Percentiles rank a stretch among this genome's conserved stretches.
Conservation (phyloP, 2,329 filamentous ascomycete species). For the Periconia sp. region DNA sequence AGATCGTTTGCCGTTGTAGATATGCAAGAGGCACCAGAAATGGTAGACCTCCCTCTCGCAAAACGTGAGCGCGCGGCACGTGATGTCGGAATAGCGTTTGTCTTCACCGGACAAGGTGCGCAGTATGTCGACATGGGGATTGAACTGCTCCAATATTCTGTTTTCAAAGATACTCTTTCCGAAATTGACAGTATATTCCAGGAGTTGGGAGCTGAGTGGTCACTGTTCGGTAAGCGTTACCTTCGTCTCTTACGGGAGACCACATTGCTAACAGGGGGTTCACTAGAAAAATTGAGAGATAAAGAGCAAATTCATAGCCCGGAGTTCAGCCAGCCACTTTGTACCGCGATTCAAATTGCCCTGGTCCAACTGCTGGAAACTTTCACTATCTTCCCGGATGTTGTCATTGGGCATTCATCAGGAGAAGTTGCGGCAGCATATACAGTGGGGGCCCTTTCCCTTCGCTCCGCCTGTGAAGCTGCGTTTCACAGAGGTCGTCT, state of each 20-base stretch:
- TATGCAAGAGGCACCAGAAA: not conserved
- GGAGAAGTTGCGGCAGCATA: conserved; percentile 26
- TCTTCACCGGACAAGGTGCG: conserved; percentile 38
- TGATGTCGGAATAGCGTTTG: conserved; percentile 1
- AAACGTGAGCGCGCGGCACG: not conserved
- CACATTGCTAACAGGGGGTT: not conserved
- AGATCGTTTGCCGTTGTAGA: not conserved
- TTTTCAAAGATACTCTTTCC: not conserved
- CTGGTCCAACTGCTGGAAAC: conserved; percentile 16
- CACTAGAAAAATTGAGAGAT: not conserved
- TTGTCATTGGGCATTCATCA: conserved; percentile 20
- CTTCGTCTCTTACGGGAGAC: not conserved
- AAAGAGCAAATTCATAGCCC: conserved; percentile 17
- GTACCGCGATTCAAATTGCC: conserved; percentile 19
- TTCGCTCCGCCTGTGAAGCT: not conserved
- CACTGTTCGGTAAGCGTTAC: not conserved
- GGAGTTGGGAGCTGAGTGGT: not conserved
- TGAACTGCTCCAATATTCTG: not conserved
- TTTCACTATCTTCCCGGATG: conserved; percentile 10
- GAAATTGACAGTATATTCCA: not conserved
- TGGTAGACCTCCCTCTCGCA: not conserved
- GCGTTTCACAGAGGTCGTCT: not conserved
- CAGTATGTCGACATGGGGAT: conserved; percentile 29
- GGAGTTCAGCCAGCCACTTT: conserved; percentile 16
- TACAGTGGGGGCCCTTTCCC: not conserved